Base-by-base conservation (phyloP, 441 rosid species). In the Pelargonium cotyledonis region DNA sequence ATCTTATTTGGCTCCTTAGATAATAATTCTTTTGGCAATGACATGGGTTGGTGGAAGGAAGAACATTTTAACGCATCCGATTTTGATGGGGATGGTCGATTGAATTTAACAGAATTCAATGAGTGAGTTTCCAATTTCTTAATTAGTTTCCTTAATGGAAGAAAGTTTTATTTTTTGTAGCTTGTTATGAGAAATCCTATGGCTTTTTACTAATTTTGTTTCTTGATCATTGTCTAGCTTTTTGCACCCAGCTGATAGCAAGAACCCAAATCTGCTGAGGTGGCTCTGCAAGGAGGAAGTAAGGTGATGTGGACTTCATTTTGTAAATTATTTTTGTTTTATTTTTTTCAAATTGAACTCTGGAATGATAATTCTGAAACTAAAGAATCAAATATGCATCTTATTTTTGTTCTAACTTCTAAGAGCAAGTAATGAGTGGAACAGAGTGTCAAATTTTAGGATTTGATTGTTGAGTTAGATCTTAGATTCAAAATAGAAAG, bases 31-130 rank as follows among this genome's bases (percentile, higher is more conserved):
- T 85, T 84, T 79, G 90, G 90, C 60, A 80, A 82, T 79, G 88
- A 90, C 15, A 95, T 91, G 94, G 99, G 97, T 65, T 95, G 99
- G 97, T 91, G 97, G 99, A 91, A 82, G 78, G 90, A 85, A 79
- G 96, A 88, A 75, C 98, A 95, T 82, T 95, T 95, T 66, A 90
- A 88, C 78, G 97, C 97, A 62, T 87, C 99, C 35, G 97, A 95
- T 89, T 90, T 78, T 14, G 83, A 90, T 83, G 97, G 95, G 79
- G 96, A 95, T 86, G 95, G 96, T 63, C 79, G 85, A 6, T 74
- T 95, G 79, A 89, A 95, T 73, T 63, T 90, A 72, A 90, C 95
- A 0, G 97, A 95, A 85, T 92, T 95, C 79, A 95, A 92, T 65
- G 97, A 95, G 99, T 95, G 79, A 86, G 90, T 26, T 62, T 77